Evolutionary conservation across 2,329 filamentous ascomycete genomes (phyloP), one percentile per base, ranked within the genome.

Genomic region (Verticillium alfalfae): DNA sequence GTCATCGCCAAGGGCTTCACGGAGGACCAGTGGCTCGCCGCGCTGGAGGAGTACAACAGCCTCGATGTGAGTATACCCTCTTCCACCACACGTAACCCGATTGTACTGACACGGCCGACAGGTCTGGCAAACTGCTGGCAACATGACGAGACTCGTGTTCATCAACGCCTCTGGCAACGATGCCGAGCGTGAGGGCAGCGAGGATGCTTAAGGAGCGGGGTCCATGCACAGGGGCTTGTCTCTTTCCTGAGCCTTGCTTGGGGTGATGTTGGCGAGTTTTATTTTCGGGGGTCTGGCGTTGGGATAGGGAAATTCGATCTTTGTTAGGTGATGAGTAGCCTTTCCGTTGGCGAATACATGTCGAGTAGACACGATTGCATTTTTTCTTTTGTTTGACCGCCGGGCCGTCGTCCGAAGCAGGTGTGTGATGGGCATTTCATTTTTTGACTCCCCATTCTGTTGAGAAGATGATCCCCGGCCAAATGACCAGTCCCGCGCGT

Each of bases 1-100:
- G 93, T 99, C 36, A 83, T 98, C 69, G 95, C 93, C 60, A 97
- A 97, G 84, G 95, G 95, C 2, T 99, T 97, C 76, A 99, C 94
- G 0, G 89, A 93, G 66, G 92, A 98, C 75, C 93, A 99, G 76
- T 93, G 97, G 79, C 83, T 91, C 70, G 85, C 85, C 67, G 89
- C 93, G 22, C 82, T 99, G 72, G 89, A 97, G 65, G 94, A 97
- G 79, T 98, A 99, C 76, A 88, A 91, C 2, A 81, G 85, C 67
- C 79, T 96, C 64, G 91, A 97, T 80, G 95, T 98, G 81, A 92
- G 93, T 89, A 66, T 71, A 61, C 2, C 45, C 10, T 26, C 54
- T 26, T 31, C 37, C 13, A 26, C 16, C 0, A 3, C 54, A 36
- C 15, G 34, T 38, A 36, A 9, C 13, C 2, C 59, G 5, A 34